Evolutionary conservation across 345 rosid genomes (phyloP), one percentile per base, ranked within the genome.

Genomic region (Clausena lansium): DNA sequence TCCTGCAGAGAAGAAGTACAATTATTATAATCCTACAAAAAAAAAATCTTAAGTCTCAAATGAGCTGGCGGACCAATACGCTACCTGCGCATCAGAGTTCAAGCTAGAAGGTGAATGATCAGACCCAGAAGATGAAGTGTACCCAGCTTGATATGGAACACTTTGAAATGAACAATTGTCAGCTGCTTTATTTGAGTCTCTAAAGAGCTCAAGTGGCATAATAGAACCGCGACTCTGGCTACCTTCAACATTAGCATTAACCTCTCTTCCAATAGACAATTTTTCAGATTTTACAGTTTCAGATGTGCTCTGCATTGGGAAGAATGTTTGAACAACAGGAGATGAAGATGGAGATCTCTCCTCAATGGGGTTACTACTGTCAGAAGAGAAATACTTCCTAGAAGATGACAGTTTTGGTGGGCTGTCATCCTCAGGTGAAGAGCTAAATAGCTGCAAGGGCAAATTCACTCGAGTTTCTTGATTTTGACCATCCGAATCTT

Each of bases 351-450:
- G 93, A 50, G 98, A 94, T 66, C 83, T 81, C 59, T 89, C 97
- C 80, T 88, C 96, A 1, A 82, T 84, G 74, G 94, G 97, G 79
- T 93, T 90, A 82, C 97, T 92, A 85, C 98, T 90, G 80, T 86
- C 97, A 38, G 98, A 94, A 73, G 98, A 94, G 83, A 89, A 94
- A 81, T 94, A 93, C 82, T 88, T 93, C 84, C 90, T 82, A 54
- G 96, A 87, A 62, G 96, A 84, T 61, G 92, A 84, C 77, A 88
- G 82, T 14, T 85, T 91, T 9, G 92, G 97, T 9, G 87, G 97
- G 80, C 97, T 87, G 79, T 85, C 86, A 75, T 81, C 81, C 81
- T 91, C 97, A 0, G 92, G 93, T 3, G 94, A 93, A 9, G 96
- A 92, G 81, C 89, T 85, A 83, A 94, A 94, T 54, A 94, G 82